A percentile compares a stretch with the other conserved stretches of the same genome.
phyloP scores from a whole-genome alignment of 768 basidiomycete genomes.

The Pilatotrama ljubarskyi region DNA sequence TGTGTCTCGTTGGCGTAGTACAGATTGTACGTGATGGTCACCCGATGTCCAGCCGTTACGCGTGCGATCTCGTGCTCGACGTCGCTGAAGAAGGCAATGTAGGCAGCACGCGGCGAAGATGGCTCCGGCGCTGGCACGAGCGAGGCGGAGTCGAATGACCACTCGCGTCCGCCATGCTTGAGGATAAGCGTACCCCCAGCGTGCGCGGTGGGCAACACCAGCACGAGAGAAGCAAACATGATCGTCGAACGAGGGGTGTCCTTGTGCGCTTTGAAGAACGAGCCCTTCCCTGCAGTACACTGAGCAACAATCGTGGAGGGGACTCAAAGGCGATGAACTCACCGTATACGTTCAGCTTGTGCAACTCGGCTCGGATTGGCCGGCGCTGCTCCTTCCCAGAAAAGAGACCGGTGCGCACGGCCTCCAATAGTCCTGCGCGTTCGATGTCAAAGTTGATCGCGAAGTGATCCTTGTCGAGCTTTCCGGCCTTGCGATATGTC shows the following conservation, averaged over 20 bases:
- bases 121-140: slow-evolving; percentile 10
- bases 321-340: background rate
- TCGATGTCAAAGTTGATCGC: slow-evolving; percentile 34
- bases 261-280: slow-evolving; percentile 19
- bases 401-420: slow-evolving; percentile 30
- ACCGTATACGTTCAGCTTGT: slow-evolving; percentile 43
- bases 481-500: slow-evolving; percentile 44
- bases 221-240: slow-evolving; percentile 48
- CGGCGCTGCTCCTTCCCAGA: slow-evolving; percentile 22
- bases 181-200: slow-evolving; percentile 46
- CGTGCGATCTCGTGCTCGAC: slow-evolving; percentile 46
- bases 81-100: slow-evolving; percentile 45
- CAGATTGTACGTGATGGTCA: slow-evolving; percentile 49
- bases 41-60: slow-evolving; percentile 42
- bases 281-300: slow-evolving; percentile 5
- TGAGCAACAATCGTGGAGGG: background rate
- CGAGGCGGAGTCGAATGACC: slow-evolving; percentile 36
- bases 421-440: slow-evolving; percentile 32
- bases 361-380: slow-evolving; percentile 32
- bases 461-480: slow-evolving; percentile 41
- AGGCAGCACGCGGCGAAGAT: slow-evolving; percentile 31
- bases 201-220: slow-evolving; percentile 47
- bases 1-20: slow-evolving; percentile 20
- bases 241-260: slow-evolving; percentile 10
- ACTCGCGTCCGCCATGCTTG: slow-evolving; percentile 12